Evolutionary conservation across 768 basidiomycete genomes (phyloP), one percentile per base, ranked within the genome.

Genomic region (Sarcomyxa edulis): DNA sequence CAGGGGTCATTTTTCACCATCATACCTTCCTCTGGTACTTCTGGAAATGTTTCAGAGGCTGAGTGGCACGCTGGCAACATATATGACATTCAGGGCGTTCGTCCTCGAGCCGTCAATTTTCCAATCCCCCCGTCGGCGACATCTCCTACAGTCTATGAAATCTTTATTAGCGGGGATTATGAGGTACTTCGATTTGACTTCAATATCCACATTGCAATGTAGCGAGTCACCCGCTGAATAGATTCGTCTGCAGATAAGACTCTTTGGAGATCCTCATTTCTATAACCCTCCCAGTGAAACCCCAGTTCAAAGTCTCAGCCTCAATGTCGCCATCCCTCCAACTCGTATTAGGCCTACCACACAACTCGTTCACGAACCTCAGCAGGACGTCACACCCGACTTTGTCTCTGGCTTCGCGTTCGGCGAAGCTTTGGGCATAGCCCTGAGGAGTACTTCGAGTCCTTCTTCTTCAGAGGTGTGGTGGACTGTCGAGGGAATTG

Each of bases 61-160:
- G 60, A 72, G 52, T 95, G 91, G 91, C 72, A 83, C 54, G 60
- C 76, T n/a, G 91, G 89, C 23, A 89, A 95, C 53, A 79, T 95
- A n/a, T 95, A 95, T 54, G 64, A 66, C 16, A 66, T 84, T 59
- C 71, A 77, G 41, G 61, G 63, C 20, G 59, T 76, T 14, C 66
- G 74, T 8, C 65, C 68, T 11, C 74, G 72, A 40, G 41, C 61
- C 23, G 67, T 81, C 23, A 56, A 54, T 18, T 62, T 84, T 32
- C 84, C 80, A 21, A 51, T 49, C 2, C 49, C 57, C 10, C 77
- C 74, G 1, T 74, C 65, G 14, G 18, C 44, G 3, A 59, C 44
- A 2, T 35, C 46, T 11, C 72, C 70, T 25, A 81, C 71, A 14
- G 64, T 52, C 12, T 92, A 88, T 48, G 71, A 82, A 37, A 50